Base-by-base conservation (phyloP, 768 basidiomycete species). In the Leccinum aurantiacum region DNA sequence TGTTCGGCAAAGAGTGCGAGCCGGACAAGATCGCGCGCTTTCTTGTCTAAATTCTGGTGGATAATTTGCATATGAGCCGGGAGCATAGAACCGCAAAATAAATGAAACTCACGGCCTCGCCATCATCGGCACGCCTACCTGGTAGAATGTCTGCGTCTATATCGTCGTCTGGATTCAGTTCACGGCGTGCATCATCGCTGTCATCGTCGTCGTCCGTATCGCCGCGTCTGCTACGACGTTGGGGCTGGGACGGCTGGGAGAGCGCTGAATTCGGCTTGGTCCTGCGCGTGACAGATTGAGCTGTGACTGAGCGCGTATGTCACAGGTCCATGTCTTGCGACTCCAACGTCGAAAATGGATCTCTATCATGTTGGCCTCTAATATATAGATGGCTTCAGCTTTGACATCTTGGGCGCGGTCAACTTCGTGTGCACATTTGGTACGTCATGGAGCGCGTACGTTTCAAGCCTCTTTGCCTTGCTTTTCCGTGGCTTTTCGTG, bases 401-500 rank as follows among this genome's bases (percentile, higher is more conserved):
- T 3, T 24, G 24, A 3, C 24, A 24, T 24, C 24, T 24, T 24
- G 24, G 24, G 24, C 24, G 24, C 24, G 24, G 24, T 24, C 24
- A 24, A 24, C 24, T 24, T 24, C 24, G 22, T 22, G 22, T 22
- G 22, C 2, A 22, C 22, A 11, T 89, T 89, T 73, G 82, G 84
- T 35, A 86, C 70, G 76, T 90, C 56, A 86, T 90, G 82, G 86
- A 90, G 70, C 77, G 78, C 67, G 84, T 81, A 65, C 47, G 79
- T 73, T 9, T 60, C 48, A 7, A 7, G 0, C 25, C 14, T 25
- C 9, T 8, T 58, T 22, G 24, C 24, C 24, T 24, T 22, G 22
- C 22, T 22, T 22, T 22, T 22, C 22, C 22, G 22, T 22, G 24
- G 24, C 24, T 24, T 24, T 24, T 24, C 24, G 24, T 24, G 24